Percentiles rank a stretch among this genome's conserved stretches.
Conservation (phyloP, 1,284 basidiomycete species). For the Sanguinoderma infundibulare region DNA sequence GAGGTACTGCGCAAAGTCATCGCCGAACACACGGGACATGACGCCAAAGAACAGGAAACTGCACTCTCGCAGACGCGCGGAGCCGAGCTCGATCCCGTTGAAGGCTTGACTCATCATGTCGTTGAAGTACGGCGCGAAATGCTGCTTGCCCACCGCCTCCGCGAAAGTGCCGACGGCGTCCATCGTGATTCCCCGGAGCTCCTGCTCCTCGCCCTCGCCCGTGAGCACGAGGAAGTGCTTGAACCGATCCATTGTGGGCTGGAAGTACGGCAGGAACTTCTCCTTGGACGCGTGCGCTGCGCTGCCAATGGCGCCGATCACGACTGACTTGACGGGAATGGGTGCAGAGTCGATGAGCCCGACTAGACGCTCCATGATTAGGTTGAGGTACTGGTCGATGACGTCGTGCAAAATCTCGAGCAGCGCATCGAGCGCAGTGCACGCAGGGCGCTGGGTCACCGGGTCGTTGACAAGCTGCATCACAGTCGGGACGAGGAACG, state of each 20-base stretch:
- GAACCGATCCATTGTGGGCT: constrained; percentile 89
- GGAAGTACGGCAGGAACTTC: constrained; percentile 95
- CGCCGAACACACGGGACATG: constrained; percentile 95
- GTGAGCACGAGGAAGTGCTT: constrained; percentile 86
- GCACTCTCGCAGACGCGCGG: constrained; percentile 91
- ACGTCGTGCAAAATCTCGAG: constrained; percentile 94
- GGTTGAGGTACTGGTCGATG: constrained; percentile 89
- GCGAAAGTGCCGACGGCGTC: constrained; percentile 98
- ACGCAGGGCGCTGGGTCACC: constrained; percentile 89
- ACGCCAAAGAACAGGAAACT: constrained; percentile 99
- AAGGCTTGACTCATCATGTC: constrained; percentile 97
- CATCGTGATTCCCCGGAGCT: constrained; percentile 97
- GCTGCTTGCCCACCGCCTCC: constrained; percentile 94
- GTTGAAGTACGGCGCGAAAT: constrained; percentile 95
- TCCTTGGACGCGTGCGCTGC: constrained; percentile 98
- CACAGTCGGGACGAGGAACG: constrained; percentile 88
- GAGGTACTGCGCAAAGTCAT: constrained; percentile 92
- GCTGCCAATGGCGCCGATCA: constrained; percentile 97
- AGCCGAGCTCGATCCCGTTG: constrained; percentile 87
- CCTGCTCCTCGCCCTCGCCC: constrained; percentile 87
- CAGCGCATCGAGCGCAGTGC: constrained; percentile 95
- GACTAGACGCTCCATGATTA: constrained; percentile 96
- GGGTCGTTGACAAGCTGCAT: constrained; percentile 91
- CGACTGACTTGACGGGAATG: constrained; percentile 89
- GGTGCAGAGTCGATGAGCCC: constrained; percentile 90